These are phyloP conservation scores for Syncephalastrum sp. DNA, from an alignment of 371 early-diverging fungal genomes.

Conservation along the genomic window DNA sequence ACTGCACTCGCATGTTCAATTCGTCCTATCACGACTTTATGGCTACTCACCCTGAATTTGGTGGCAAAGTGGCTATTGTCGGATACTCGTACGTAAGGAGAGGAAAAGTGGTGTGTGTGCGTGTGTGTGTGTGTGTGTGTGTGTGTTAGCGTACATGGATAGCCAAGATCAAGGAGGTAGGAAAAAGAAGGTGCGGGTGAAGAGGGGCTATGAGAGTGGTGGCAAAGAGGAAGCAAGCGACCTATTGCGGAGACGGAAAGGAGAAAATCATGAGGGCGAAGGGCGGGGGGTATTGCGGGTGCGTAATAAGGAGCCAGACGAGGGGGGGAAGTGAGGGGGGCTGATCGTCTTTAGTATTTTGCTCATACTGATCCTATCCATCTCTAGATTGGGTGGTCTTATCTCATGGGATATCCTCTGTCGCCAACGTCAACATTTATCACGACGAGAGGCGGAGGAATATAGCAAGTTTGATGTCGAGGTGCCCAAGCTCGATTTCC, in stretches of 20 bases:
- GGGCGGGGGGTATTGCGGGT: too few relatives aligned
- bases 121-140: too few relatives aligned
- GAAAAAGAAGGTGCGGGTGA: background rate
- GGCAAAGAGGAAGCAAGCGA: background rate
- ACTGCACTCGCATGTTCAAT: conserved; percentile 57
- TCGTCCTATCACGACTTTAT: conserved; percentile 50
- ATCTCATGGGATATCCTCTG: conserved; percentile 65
- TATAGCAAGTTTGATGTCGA: conserved; percentile 38
- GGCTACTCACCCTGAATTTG: conserved; percentile 51
- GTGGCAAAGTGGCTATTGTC: conserved; percentile 57
- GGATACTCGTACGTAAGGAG: conserved; percentile 51
- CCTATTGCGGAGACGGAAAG: background rate
- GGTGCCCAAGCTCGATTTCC: conserved; percentile 52
- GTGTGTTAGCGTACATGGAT: too few relatives aligned
- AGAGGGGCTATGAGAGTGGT: background rate
- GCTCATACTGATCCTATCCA: background rate
- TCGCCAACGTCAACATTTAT: conserved; percentile 30
- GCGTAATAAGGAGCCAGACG: too few relatives aligned
- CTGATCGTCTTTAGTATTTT: background rate
- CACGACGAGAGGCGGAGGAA: conserved; percentile 17
- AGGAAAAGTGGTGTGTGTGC: background rate
- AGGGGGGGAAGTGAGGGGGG: too few relatives aligned
- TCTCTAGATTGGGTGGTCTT: conserved; percentile 54
- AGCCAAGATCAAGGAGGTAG: background rate
- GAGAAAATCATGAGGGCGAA: background rate